Conservation (phyloP, 108 stramenopile species). For the Epithemia pelagica region DNA sequence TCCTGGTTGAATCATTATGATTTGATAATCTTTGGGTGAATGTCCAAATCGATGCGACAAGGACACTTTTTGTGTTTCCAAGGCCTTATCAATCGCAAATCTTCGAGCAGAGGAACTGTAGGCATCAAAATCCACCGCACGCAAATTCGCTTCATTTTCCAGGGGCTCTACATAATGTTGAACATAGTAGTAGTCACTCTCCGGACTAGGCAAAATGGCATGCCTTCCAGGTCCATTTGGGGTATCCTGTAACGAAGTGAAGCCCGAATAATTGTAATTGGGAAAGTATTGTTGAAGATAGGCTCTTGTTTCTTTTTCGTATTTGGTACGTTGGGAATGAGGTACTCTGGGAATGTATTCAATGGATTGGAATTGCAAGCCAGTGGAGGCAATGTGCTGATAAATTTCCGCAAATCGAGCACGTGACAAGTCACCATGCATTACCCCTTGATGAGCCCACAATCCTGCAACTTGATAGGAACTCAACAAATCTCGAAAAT, state of each 20-base stretch:
- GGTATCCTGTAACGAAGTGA: conserved; percentile 12
- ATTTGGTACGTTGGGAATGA: neutral
- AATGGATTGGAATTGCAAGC: conserved; percentile 23
- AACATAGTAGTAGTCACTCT: conserved; percentile 5
- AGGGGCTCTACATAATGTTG: conserved; percentile 38
- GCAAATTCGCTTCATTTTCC: conserved; percentile 24
- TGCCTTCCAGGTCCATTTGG: neutral
- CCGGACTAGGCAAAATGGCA: neutral
- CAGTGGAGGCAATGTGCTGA: conserved; percentile 18
- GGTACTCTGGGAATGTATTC: conserved; percentile 4
- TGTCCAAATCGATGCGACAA: conserved; percentile 9
- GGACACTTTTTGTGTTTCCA: conserved; percentile 8
- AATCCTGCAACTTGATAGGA: conserved; percentile 27
- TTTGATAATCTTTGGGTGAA: neutral
- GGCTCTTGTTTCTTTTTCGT: conserved; percentile 23
- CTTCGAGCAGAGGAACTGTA: conserved; percentile 3
- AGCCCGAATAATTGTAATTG: conserved; percentile 21
- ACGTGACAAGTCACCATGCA: conserved; percentile 5
- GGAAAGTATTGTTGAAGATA: conserved; percentile 21
- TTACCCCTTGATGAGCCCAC: conserved; percentile 20
- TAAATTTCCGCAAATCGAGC: conserved; percentile 27
- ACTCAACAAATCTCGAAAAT: conserved; percentile 4
- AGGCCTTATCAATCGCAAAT: neutral
- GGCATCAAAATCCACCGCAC: conserved; percentile 32
- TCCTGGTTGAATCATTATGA: conserved; percentile 25